Base-by-base conservation (phyloP, 2,329 filamentous ascomycete species). In the Sclerotinia glacialis region DNA sequence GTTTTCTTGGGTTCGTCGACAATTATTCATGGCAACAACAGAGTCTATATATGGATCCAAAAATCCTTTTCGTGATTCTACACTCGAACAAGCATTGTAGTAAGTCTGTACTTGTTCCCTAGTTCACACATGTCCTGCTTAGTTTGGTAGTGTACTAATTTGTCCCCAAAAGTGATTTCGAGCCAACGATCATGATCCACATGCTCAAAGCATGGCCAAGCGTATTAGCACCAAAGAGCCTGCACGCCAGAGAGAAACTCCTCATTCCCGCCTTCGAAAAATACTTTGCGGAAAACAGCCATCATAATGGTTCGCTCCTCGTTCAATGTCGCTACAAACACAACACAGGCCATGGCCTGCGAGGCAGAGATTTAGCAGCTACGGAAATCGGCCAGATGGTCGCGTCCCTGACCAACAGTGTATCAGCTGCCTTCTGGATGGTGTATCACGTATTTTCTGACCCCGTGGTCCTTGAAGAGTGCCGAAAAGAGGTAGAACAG, bases 21-120 rank as follows among this genome's bases (percentile, higher is more conserved):
- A 42, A 7, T 23, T 56, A 18, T 42, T 56, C 34, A 56, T 34
- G 34, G 28, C 34, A 2, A 56, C 54, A 28, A 56, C 76, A 6
- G 70, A 75, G 23, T 77, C 78, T 3, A 72, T 83, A 16, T 83
- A 79, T 65, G 81, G 82, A 0, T 75, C 78, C 1, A 64, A 77
- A 1, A 81, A 83, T 68, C 80, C 80, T 1, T 54, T 71, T 55
- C 52, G 56, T 46, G 52, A 64, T 56, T 11, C 54, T 42, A 44
- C n/a, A 14, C 34, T 56, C 11, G 42, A 60, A 42, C 47, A 28
- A 34, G 56, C 40, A 60, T 60, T 42, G 42, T 49, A 60, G 56
- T 60, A 60, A 7, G 56, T 60, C 28, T n/a, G 47, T 26, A 7
- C 21, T 54, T 44, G 58, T 49, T 42, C 49, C 53, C 47, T 54